These are phyloP conservation scores for Melanogaster broomeanus DNA, from an alignment of 768 basidiomycete genomes.

Conservation along the genomic window DNA sequence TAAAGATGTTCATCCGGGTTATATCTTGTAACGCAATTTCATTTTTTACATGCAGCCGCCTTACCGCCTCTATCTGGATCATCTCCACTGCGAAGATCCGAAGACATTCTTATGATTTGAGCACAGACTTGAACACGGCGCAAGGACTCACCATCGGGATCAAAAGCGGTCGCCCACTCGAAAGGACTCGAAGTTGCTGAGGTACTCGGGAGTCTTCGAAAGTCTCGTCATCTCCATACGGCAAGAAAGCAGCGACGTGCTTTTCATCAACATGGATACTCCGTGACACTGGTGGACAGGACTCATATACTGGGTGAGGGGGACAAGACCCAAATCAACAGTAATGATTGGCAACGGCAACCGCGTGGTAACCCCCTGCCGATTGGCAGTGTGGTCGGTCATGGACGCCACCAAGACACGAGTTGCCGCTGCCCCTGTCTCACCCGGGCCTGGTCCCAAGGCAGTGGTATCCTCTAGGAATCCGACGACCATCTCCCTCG, in stretches of 20 bases:
- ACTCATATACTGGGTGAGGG: conserved; percentile 41
- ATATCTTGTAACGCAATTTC: conserved; percentile 37
- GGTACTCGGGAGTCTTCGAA: conserved; percentile 36
- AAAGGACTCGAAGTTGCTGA: conserved; percentile 25
- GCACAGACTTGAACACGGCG: not conserved
- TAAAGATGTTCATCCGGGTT: conserved; percentile 33
- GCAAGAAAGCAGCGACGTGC: conserved; percentile 34
- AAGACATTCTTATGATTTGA: not conserved
- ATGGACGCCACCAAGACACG: conserved; percentile 5
- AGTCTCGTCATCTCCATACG: conserved; percentile 47
- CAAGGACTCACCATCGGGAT: conserved; percentile 50
- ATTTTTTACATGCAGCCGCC: conserved; percentile 36
- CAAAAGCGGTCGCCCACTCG: conserved; percentile 42
- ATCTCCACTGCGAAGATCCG: conserved; percentile 41
- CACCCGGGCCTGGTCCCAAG: not conserved
- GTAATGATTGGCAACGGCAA: conserved; percentile 16
- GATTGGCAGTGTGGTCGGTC: conserved; percentile 5
- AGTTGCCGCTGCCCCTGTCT: not conserved
- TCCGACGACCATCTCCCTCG: conserved; percentile 2
- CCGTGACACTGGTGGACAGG: conserved; percentile 45
- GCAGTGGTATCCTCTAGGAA: conserved; percentile 1
- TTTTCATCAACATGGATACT: conserved; percentile 24
- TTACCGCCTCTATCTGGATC: conserved; percentile 47
- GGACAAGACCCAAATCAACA: conserved; percentile 6
- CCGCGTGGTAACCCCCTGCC: not conserved